Conservation (phyloP, 441 rosid species). For the Adansonia gregorii region DNA sequence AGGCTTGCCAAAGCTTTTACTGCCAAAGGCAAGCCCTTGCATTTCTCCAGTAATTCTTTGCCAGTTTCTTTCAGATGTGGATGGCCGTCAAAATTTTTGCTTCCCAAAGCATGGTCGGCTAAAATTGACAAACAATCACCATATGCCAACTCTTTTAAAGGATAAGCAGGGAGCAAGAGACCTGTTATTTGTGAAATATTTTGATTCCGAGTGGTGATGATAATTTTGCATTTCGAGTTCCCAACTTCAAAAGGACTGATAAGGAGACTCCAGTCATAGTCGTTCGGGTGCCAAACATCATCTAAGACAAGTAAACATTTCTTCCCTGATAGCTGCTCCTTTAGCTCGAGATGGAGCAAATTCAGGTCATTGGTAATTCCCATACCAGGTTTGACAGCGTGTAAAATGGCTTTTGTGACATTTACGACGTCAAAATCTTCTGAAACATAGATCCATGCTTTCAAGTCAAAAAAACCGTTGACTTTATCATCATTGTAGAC, state of each 20-base stretch:
- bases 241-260: conserved; percentile 12
- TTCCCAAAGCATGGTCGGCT: conserved; percentile 12
- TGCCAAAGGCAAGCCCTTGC: conserved; percentile 28
- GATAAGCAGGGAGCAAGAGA: neutral
- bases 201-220: conserved; percentile 25
- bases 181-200: conserved; percentile 19
- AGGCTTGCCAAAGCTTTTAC: conserved; percentile 24
- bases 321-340: conserved; percentile 25
- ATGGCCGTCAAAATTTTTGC: neutral
- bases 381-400: neutral
- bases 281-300: conserved; percentile 31
- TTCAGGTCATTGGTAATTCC: neutral
- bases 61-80: neutral
- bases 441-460: conserved; percentile 23
- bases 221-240: conserved; percentile 26
- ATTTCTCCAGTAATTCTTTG: conserved; percentile 19
- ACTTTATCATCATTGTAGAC: conserved; percentile 24
- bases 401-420: conserved; percentile 8
- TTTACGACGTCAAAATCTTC: conserved; percentile 10
- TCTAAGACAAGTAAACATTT: conserved; percentile 32
- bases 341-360: conserved; percentile 26
- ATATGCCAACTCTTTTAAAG: neutral
- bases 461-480: neutral
- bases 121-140: conserved; percentile 26
- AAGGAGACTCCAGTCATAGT: conserved; percentile 5